Percentiles rank a stretch among this genome's conserved stretches.
phyloP scores from a whole-genome alignment of 1,139 yeast species.

The Sugiyamaella sp. region DNA sequence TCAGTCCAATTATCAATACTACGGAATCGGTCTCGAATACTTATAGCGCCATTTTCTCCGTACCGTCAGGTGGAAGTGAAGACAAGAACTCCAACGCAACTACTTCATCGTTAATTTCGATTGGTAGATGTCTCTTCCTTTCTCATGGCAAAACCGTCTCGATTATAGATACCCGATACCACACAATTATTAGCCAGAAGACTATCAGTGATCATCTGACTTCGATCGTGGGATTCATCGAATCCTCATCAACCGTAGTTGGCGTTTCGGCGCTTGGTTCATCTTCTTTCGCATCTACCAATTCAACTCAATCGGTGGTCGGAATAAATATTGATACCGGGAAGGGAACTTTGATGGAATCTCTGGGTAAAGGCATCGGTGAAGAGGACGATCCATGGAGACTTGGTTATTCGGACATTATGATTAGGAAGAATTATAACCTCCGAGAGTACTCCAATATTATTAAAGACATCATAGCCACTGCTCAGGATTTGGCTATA shows the following conservation, averaged over 20 bases:
- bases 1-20: conserved; percentile 27
- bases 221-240: conserved; percentile 8
- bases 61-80: conserved; percentile 17
- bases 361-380: conserved; percentile 61
- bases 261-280: conserved; percentile 9
- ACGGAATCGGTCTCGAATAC: not conserved
- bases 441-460: conserved; percentile 32
- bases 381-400: conserved; percentile 25
- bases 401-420: conserved; percentile 32
- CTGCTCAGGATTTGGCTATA: conserved; percentile 24
- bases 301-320: conserved; percentile 33
- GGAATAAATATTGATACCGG: conserved; percentile 64
- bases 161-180: conserved; percentile 49
- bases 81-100: not conserved
- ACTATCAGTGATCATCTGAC: conserved; percentile 8
- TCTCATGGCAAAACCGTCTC: conserved; percentile 41
- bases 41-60: conserved; percentile 14
- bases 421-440: conserved; percentile 31
- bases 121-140: conserved; percentile 44
- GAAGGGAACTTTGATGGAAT: conserved; percentile 68
- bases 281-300: conserved; percentile 4
- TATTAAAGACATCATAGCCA: conserved; percentile 27
- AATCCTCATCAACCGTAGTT: conserved; percentile 14
- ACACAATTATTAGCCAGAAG: conserved; percentile 44
- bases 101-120: conserved; percentile 38